Evolutionary conservation across 139 green algal genomes (phyloP).

Genomic region (Auxenochlorella pyrenoidosa): DNA sequence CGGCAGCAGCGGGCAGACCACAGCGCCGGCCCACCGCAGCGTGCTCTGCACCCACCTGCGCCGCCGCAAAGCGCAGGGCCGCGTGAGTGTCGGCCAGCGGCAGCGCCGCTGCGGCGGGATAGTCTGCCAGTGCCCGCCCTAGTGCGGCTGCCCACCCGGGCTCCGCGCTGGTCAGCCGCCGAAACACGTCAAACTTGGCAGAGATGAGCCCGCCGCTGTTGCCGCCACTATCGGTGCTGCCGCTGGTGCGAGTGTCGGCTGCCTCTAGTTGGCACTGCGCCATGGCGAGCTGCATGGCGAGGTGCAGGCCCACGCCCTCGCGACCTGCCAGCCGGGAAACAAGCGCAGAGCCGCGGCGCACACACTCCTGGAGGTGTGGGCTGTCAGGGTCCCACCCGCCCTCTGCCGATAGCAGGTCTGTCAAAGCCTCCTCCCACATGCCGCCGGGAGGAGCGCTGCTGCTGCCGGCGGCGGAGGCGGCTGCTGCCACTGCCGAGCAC

Average conservation of each 20-base stretch:
- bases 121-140: background rate
- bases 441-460: too few species aligned
- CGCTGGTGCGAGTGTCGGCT: background rate
- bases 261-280: background rate
- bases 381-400: background rate
- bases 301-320: background rate
- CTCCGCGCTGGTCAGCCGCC: background rate
- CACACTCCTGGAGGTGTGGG: background rate
- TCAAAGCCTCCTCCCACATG: background rate
- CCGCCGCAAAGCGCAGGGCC: slow-evolving; percentile 15
- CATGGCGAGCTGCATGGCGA: background rate
- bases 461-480: background rate
- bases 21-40: too few species aligned
- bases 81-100: background rate
- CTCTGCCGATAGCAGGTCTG: background rate
- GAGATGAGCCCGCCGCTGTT: background rate
- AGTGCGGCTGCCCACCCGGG: background rate
- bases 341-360: background rate
- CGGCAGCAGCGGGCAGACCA: too few species aligned
- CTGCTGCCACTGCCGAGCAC: background rate
- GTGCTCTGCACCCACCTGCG: background rate
- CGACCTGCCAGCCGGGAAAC: background rate
- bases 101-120: background rate
- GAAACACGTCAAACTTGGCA: slow-evolving; percentile 1
- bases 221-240: background rate